phyloP scores from a whole-genome alignment of 345 rosid genomes.

The Arabis alpina region DNA sequence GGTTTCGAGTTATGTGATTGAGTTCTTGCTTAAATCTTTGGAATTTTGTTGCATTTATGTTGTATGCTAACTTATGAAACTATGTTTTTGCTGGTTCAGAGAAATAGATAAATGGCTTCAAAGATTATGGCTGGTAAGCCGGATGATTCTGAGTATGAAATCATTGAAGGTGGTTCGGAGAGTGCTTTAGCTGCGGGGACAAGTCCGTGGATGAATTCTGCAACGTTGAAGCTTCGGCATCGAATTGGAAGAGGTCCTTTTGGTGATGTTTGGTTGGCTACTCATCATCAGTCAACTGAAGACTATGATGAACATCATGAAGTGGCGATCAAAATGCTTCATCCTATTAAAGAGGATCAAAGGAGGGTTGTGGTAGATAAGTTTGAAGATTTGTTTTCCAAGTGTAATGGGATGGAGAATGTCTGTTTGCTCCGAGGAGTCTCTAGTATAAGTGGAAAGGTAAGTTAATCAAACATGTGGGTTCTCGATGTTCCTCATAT shows the following conservation, averaged over 20 bases:
- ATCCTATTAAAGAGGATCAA: constrained; percentile 67
- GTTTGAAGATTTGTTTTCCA: constrained; percentile 62
- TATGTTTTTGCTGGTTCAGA: constrained; percentile 15
- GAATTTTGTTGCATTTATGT: not conserved
- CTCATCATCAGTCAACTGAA: constrained; percentile 64
- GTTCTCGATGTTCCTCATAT: constrained; percentile 2
- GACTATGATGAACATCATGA: constrained; percentile 77
- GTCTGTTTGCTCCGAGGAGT: constrained; percentile 71
- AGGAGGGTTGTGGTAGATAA: constrained; percentile 55
- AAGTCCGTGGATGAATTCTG: constrained; percentile 73
- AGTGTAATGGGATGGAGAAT: constrained; percentile 58
- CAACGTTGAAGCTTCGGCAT: constrained; percentile 72
- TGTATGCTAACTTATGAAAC: not conserved
- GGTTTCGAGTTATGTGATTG: constrained; percentile 24
- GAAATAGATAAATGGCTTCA: constrained; percentile 62
- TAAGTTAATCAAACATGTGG: constrained; percentile 33
- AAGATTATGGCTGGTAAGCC: constrained; percentile 50
- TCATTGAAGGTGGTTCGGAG: constrained; percentile 68
- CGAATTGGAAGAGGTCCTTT: constrained; percentile 94
- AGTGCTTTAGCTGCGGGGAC: constrained; percentile 52
- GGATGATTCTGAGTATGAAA: constrained; percentile 65
- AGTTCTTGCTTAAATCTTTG: constrained; percentile 12
- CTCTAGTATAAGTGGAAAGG: constrained; percentile 78
- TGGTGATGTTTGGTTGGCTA: constrained; percentile 96
- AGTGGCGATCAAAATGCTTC: constrained; percentile 85